Base-by-base conservation (phyloP, 164 flowering plant genomes). In the Macadamia integrifolia region DNA sequence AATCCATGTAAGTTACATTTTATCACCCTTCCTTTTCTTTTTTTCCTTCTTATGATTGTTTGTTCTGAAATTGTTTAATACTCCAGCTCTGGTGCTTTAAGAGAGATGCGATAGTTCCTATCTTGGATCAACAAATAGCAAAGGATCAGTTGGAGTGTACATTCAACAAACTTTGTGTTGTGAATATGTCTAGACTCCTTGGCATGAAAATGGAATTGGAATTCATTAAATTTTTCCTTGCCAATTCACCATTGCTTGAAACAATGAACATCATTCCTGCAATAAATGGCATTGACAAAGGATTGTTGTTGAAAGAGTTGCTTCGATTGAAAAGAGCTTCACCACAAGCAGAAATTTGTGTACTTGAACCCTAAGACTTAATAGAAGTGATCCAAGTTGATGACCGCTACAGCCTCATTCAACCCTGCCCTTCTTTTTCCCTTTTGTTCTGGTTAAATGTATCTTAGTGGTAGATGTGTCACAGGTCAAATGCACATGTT, bases 321-420 rank as follows among this genome's bases (percentile, higher is more conserved):
- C 72, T 82, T 68, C 78, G 80, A 6, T 83, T 77, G 58, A 66
- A 77, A 29, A 76, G 92, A 58, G 85, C 85, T 68, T 87, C 92
- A 1, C 66, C 64, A 8, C 71, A 18, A 40, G 89, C 89, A 10
- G 83, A 82, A 71, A 75, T 87, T 23, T 67, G 69, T 82, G n/a
- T 61, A 9, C 46, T 9, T 12, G 44, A 44, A 23, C 13, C 12
- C 9, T 46, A 9, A 11, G 9, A 43, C 50, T 46, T 46, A 9
- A 46, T 46, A 11, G 50, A 46, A 9, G 50, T 8, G 50, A 46
- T 46, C 50, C 1, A 46, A 46, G 50, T 46, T 8, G 8, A 3
- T 46, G 50, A 46, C 1, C 50, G 7, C 50, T 46, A 11, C 1
- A 46, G 9, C 50, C 7, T 9, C 7, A 8, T 46, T 46, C 13